Conservation (phyloP, 2,329 filamentous ascomycete species). For the Trichoderma cornu-damae region DNA sequence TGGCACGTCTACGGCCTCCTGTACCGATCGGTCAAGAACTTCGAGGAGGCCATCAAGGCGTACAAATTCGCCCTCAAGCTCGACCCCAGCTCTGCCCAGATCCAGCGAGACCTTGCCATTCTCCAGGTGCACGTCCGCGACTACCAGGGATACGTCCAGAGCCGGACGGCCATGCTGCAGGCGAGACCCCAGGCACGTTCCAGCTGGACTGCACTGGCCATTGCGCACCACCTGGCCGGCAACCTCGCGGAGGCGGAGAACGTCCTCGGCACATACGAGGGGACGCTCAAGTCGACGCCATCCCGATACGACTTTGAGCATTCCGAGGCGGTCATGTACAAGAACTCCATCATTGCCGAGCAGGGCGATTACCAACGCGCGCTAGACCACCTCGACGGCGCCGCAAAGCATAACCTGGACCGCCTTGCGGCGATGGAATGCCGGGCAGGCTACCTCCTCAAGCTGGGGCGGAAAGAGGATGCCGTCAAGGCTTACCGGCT, state of each 20-base stretch:
- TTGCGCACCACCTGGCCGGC: conserved; percentile 87
- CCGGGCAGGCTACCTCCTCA: conserved; percentile 75
- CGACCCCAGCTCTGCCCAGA: conserved; percentile 91
- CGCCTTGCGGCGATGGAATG: conserved; percentile 79
- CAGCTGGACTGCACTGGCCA: conserved; percentile 96
- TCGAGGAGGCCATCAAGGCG: conserved; percentile 97
- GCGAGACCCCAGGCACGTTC: conserved; percentile 74
- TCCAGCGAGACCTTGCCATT: conserved; percentile 86
- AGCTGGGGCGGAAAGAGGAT: conserved; percentile 71
- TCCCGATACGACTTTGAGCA: conserved; percentile 80
- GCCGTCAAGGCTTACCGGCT: conserved; percentile 75
- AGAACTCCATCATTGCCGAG: conserved; percentile 91
- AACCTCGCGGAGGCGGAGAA: conserved; percentile 83
- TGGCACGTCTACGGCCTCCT: conserved; percentile 98
- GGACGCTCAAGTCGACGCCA: conserved; percentile 78
- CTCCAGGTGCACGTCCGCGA: conserved; percentile 96
- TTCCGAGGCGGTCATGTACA: conserved; percentile 90
- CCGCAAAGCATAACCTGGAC: conserved; percentile 75
- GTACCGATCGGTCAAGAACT: conserved; percentile 92
- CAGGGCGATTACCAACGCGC: conserved; percentile 77
- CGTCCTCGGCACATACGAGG: conserved; percentile 85
- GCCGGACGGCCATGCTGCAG: conserved; percentile 80
- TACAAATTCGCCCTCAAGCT: conserved; percentile 93
- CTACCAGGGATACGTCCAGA: conserved; percentile 88
- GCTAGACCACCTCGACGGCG: conserved; percentile 75